These are phyloP conservation scores for Saccharomyces jurei DNA, from an alignment of 805 yeast genomes.

Conservation along the genomic window DNA sequence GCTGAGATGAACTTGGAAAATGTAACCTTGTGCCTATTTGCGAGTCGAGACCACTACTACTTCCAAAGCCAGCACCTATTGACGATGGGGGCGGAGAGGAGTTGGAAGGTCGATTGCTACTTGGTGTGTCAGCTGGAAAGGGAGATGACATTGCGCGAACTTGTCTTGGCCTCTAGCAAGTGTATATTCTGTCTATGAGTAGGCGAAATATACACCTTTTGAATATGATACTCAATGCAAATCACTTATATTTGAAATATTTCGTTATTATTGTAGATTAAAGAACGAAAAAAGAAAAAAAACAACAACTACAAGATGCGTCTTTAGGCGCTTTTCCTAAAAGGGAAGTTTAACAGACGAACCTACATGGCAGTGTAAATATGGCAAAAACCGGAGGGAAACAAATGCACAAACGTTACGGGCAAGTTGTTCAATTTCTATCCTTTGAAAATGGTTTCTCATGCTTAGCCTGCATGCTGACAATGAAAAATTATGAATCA, in stretches of 20 bases:
- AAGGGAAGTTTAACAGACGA: not conserved
- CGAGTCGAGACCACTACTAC: constrained; percentile 24
- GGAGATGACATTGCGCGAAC: constrained; percentile 17
- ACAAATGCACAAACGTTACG: not conserved
- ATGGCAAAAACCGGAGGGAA: not conserved
- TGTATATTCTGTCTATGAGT: not conserved
- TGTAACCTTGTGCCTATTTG: constrained; percentile 21
- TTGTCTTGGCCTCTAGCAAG: not conserved
- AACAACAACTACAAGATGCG: not conserved
- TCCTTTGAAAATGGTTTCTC: too few relatives aligned
- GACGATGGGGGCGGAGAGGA: constrained; percentile 29
- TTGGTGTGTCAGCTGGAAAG: constrained; percentile 12
- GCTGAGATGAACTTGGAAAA: constrained; percentile 26
- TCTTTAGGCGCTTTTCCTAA: not conserved
- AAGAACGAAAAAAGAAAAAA: not conserved
- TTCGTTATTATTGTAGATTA: not conserved
- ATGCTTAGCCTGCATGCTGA: too few relatives aligned
- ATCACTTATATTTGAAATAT: not conserved
- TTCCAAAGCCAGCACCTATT: constrained; percentile 23
- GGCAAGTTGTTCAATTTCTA: too few relatives aligned
- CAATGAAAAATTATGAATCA: too few relatives aligned
- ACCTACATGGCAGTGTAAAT: not conserved
- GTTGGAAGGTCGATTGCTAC: constrained; percentile 16
- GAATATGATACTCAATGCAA: not conserved
- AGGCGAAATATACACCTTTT: not conserved